A percentile compares a stretch with the other conserved stretches of the same genome.
These are phyloP conservation scores for Thymus mandschuricus DNA, from an alignment of 257 asterid species.

Conservation along the genomic window DNA sequence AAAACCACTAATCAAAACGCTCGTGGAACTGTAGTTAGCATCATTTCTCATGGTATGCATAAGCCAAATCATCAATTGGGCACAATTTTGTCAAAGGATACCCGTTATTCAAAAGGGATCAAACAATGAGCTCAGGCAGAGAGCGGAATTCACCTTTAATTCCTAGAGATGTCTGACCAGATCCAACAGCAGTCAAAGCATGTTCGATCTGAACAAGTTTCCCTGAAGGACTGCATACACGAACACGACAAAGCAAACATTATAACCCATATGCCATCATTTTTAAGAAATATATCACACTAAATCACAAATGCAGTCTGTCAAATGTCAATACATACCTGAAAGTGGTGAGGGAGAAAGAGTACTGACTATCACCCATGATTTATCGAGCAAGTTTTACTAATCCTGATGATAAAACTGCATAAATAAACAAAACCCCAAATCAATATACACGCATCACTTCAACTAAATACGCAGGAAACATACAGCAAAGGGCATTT, in stretches of 20 bases:
- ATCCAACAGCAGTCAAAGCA: conserved; percentile 98
- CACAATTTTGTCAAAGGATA: background rate
- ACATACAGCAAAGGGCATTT: background rate
- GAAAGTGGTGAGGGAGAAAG: conserved; percentile 98
- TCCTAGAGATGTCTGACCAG: conserved; percentile 98
- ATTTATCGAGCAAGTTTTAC: conserved; percentile 26
- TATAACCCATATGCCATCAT: conserved; percentile 4
- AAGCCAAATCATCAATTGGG: conserved; percentile 6
- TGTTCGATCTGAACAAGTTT: conserved; percentile 99
- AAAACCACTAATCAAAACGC: background rate
- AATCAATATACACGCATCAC: background rate
- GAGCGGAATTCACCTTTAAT: conserved; percentile 67
- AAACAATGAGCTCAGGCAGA: conserved; percentile 3
- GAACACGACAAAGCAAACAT: background rate
- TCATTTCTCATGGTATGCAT: background rate
- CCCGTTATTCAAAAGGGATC: background rate
- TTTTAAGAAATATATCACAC: conserved; percentile 3
- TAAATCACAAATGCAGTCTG: conserved; percentile 3
- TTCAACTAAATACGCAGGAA: background rate
- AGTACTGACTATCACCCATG: conserved; percentile 99
- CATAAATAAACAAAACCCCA: background rate
- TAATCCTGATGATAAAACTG: conserved; percentile 22
- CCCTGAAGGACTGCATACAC: conserved; percentile 82
- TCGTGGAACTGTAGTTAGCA: background rate
- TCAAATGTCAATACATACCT: conserved; percentile 52